Percentiles rank a stretch among this genome's conserved stretches.
phyloP scores from a whole-genome alignment of 2,329 filamentous ascomycete genomes.

The Aspergillus texensis region DNA sequence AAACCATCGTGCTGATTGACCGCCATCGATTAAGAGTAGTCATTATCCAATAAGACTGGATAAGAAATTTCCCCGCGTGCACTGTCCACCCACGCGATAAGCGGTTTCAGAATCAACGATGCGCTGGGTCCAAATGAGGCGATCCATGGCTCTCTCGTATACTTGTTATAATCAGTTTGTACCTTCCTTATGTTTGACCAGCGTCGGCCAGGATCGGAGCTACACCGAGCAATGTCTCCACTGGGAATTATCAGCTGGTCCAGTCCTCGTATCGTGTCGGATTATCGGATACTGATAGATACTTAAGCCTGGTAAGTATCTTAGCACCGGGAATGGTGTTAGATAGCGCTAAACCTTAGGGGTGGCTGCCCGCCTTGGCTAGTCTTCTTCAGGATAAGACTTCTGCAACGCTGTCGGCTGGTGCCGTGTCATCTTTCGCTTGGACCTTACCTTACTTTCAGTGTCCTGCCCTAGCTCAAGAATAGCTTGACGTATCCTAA shows the following conservation, averaged over 20 bases:
- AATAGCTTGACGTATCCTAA: neutral
- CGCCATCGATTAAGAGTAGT: neutral
- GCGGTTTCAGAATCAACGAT: neutral
- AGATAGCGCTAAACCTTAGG: neutral
- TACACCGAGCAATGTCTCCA: neutral
- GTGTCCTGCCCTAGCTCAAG: neutral
- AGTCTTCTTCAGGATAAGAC: conserved; percentile 2
- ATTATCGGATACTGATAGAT: no score
- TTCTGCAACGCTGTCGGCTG: neutral
- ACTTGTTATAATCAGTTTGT: neutral
- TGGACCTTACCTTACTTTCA: conserved; percentile 17
- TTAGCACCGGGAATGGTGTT: neutral
- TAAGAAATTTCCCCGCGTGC: conserved; percentile 8
- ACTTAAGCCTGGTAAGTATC: no score
- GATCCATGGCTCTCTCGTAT: neutral
- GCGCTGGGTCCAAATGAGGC: neutral
- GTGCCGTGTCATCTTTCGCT: conserved; percentile 10
- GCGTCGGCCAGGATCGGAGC: neutral
- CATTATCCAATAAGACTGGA: conserved; percentile 6
- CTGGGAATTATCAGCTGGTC: neutral
- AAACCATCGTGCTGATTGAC: conserved; percentile 2
- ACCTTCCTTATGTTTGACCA: neutral
- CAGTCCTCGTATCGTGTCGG: neutral
- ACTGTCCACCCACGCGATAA: neutral
- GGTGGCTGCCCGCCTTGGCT: neutral